Base-by-base conservation (phyloP, 208 protist species). In the Kentomonas sorsogonicus region DNA sequence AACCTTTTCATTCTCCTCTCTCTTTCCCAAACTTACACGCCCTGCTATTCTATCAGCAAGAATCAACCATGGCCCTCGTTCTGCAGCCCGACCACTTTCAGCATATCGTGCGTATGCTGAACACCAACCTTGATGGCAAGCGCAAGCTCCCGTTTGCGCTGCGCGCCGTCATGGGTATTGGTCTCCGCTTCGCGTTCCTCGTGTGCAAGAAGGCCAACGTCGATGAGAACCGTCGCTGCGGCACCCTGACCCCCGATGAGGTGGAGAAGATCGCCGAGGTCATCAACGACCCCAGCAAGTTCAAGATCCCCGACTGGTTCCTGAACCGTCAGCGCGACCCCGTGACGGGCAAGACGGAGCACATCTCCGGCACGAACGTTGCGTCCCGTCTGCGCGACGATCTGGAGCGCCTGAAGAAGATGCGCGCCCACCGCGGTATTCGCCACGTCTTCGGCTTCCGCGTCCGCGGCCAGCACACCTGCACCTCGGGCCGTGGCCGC, bases 221-320 rank as follows among this genome's bases (percentile, higher is more conserved):
- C 60, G 97, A 99, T 63, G 63, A 94, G 31, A 84, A 96, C 86
- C 99, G 98, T 85, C 95, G 97, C 72, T 85, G 86, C 38, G 88
- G 90, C 56, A 96, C 92, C 29, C 85, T 97, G 53, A 85, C 73
- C 30, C 33, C 81, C 47, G 86, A 91, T 30, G 98, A 99, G 89
- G 81, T 99, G 51, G 98, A 99, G 59, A 88, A 93, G 64, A 53
- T 99, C 54, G 86, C 98, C 43, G 94, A 97, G 59, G 89, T 99
- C 60, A 97, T 99, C 69, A 78, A 96, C 53, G 95, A 99, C 73
- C 98, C 98, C 59, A 46, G 84, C 51, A 94, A 99, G 86, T 99
- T 98, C 94, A 99, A 99, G 79, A 99, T 99, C 88, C 99, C 99
- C 60, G 86, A 93, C 66, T 99, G 98, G 97, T 99, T 99, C 90